These are phyloP conservation scores for Flaveria floridana DNA, from an alignment of 140 eudicot genomes.

Conservation along the genomic window DNA sequence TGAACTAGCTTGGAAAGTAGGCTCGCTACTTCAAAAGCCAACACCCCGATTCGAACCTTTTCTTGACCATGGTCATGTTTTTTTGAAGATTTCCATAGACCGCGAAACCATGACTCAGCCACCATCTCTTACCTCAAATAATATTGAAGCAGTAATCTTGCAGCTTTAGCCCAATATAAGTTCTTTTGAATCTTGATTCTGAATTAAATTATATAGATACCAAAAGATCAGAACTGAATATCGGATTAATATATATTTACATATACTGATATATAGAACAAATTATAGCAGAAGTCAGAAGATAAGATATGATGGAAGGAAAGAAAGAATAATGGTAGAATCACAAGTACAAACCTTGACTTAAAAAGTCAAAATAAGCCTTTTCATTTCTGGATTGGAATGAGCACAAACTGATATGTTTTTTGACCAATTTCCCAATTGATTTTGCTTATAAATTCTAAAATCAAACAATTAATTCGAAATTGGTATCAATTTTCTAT, in stretches of 20 bases:
- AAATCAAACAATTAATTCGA: too few relatives aligned
- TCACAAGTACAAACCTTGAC: slow-evolving; percentile 6
- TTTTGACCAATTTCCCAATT: too few relatives aligned
- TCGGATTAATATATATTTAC: slow-evolving; percentile 2
- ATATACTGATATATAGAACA: background rate
- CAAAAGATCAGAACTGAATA: slow-evolving; percentile 13
- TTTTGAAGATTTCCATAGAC: slow-evolving; percentile 55
- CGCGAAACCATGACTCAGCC: slow-evolving; percentile 72
- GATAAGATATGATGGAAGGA: too few relatives aligned
- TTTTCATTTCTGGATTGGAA: slow-evolving; percentile 18
- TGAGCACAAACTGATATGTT: background rate
- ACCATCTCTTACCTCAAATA: slow-evolving; percentile 51
- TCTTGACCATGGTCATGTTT: slow-evolving; percentile 48
- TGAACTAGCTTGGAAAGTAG: slow-evolving; percentile 65
- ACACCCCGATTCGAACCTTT: slow-evolving; percentile 52
- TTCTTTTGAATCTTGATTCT: slow-evolving; percentile 26
- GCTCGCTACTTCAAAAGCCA: slow-evolving; percentile 87
- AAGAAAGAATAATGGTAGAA: too few relatives aligned
- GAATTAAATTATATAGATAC: slow-evolving; percentile 23
- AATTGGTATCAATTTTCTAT: background rate
- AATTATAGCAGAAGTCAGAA: background rate
- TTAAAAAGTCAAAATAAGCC: slow-evolving; percentile 27
- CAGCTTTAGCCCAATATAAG: slow-evolving; percentile 22
- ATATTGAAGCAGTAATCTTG: slow-evolving; percentile 24
- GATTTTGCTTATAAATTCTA: too few relatives aligned